These are phyloP conservation scores for Phytophthora citricola DNA, from an alignment of 352 stramenopile genomes.

Conservation along the genomic window DNA sequence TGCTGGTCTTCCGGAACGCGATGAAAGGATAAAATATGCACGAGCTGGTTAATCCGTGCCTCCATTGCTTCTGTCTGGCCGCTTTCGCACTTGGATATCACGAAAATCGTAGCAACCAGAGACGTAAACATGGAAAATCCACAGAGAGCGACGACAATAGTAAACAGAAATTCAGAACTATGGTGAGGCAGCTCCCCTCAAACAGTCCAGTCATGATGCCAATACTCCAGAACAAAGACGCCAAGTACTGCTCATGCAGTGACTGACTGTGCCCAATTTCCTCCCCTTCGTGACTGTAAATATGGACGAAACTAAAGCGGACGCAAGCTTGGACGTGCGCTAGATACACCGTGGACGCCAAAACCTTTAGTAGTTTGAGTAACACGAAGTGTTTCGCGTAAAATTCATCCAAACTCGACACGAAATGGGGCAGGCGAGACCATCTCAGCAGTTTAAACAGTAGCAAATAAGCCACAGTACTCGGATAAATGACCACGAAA, in stretches of 20 bases:
- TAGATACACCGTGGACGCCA: slow-evolving; percentile 56
- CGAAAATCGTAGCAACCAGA: slow-evolving; percentile 76
- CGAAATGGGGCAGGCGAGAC: slow-evolving; percentile 47
- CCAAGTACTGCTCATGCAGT: slow-evolving; percentile 45
- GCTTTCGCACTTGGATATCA: slow-evolving; percentile 81
- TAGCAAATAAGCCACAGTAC: slow-evolving; percentile 35
- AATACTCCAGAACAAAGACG: slow-evolving; percentile 70
- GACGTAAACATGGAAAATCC: slow-evolving; percentile 77
- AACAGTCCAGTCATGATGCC: slow-evolving; percentile 72
- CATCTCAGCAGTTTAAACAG: slow-evolving; percentile 56
- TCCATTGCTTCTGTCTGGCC: slow-evolving; percentile 62
- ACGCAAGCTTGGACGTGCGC: slow-evolving; percentile 67
- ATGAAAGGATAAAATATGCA: slow-evolving; percentile 73
- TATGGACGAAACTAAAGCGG: slow-evolving; percentile 52
- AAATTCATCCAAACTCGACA: slow-evolving; percentile 60
- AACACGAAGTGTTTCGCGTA: slow-evolving; percentile 67
- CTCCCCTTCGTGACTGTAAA: slow-evolving; percentile 28
- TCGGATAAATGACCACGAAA: slow-evolving; percentile 7
- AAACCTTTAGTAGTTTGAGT: slow-evolving; percentile 54
- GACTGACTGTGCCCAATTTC: slow-evolving; percentile 9
- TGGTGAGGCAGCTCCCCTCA: slow-evolving; percentile 63
- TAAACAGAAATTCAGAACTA: slow-evolving; percentile 66
- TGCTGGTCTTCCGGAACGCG: slow-evolving; percentile 61
- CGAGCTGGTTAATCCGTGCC: slow-evolving; percentile 73
- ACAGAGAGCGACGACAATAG: slow-evolving; percentile 62